phyloP scores from a whole-genome alignment of 495 filamentous ascomycete species.

The Trichocladium antarcticum region DNA sequence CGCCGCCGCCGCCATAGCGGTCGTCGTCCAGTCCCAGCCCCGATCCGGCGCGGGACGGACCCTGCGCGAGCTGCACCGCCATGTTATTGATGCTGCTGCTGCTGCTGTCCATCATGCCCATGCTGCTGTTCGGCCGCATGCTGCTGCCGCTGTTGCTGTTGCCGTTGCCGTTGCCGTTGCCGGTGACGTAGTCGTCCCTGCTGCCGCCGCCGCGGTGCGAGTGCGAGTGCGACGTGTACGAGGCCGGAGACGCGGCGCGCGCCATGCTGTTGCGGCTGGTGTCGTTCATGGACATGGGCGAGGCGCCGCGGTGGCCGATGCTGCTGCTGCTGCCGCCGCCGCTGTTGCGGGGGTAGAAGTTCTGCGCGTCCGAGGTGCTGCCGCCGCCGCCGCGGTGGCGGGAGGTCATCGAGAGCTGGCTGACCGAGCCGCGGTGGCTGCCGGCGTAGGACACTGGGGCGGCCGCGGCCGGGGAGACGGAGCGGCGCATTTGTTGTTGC shows the following conservation, averaged over 20 bases:
- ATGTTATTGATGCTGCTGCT: constrained; percentile 39
- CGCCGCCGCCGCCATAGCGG: not conserved
- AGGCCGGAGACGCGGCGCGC: constrained; percentile 48
- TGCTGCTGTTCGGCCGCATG: constrained; percentile 32
- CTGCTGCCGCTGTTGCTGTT: too few relatives aligned
- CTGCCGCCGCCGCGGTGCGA: not conserved
- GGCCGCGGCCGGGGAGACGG: constrained; percentile 35
- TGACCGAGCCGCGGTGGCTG: constrained; percentile 30
- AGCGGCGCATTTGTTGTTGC: constrained; percentile 16
- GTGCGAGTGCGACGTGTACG: constrained; percentile 24
- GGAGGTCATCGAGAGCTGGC: constrained; percentile 19
- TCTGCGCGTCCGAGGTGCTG: constrained; percentile 45
- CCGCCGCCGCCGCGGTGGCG: constrained; percentile 47
- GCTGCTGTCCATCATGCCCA: constrained; percentile 19
- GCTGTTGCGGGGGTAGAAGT: constrained; percentile 44
- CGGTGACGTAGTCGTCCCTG: not conserved
- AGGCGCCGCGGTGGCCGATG: too few relatives aligned
- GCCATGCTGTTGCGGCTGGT: too few relatives aligned
- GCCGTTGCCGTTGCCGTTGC: too few relatives aligned
- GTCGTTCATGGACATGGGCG: too few relatives aligned
- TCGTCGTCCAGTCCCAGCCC: not conserved
- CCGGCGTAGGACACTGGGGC: constrained; percentile 31
- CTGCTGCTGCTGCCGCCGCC: constrained; percentile 28
- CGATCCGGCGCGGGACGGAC: constrained; percentile 13
- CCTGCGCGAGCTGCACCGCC: constrained; percentile 67